Base-by-base conservation (phyloP, 2,329 filamentous ascomycete genomes). In the Blastomyces emzantsi region DNA sequence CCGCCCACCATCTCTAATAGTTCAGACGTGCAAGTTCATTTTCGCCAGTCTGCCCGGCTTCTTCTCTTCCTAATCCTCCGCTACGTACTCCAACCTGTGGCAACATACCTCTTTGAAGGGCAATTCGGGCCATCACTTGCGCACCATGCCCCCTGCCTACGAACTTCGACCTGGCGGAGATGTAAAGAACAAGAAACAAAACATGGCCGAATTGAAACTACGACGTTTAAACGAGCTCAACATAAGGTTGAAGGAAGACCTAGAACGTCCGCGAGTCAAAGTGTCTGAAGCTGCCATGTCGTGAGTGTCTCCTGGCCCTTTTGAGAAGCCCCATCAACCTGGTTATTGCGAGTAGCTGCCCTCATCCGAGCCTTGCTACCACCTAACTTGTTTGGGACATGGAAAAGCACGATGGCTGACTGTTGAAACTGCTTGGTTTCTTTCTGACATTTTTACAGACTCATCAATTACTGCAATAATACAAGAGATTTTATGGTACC, bases 401-500 rank as follows among this genome's bases (percentile, higher is more conserved):
- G 43, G 28, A n/a, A 11, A 22, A 28, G 49, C 8, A 33, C 30
- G 19, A 36, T 60, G 58, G 19, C 58, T 60, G 28, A 60, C 58
- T 49, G 6, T n/a, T n/a, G n/a, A 60, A 60, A 45, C 19, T 9
- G 1, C 17, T 39, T 54, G 61, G 65, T 57, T 62, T 60, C 30
- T 41, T n/a, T 64, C 56, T 19, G 36, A 60, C 54, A 45, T 69
- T 64, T 61, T 39, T 64, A 68, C 74, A 99, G 94, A 78, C 90
- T 97, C 77, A 97, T 97, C 77, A 90, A 91, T 71, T 97, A 97
- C 81, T 97, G 93, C 80, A 96, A 96, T 79, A 92, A 90, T 78
- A 97, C 94, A 71, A 90, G 93, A 78, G 94, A 99, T 77, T 97
- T 96, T 82, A 97, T 99, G 94, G 92, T 97, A 64, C 92, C 92